phyloP scores from a whole-genome alignment of 2,329 filamentous ascomycete genomes.

The Herpotrichia juniperi region DNA sequence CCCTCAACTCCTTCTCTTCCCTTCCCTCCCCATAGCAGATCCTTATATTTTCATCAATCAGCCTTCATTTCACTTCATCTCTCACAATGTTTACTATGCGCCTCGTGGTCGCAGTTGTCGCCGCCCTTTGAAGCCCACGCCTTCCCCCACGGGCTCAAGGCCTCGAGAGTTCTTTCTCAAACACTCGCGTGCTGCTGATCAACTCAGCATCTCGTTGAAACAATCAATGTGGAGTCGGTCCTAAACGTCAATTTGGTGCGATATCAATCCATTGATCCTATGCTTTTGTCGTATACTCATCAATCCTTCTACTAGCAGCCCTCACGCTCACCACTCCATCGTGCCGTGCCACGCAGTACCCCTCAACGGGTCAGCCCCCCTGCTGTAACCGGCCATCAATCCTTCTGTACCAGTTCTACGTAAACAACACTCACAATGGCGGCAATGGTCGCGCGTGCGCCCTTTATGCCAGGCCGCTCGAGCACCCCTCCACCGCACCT shows the following conservation, averaged over 20 bases:
- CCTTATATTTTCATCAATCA: slow-evolving; percentile 14
- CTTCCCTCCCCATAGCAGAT: slow-evolving; percentile 19
- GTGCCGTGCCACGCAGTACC: slow-evolving; percentile 17
- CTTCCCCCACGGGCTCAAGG: slow-evolving; percentile 13
- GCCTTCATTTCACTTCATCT: neutral
- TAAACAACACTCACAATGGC: slow-evolving; percentile 42
- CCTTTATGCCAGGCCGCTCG: slow-evolving; percentile 42
- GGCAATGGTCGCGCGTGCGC: slow-evolving; percentile 48
- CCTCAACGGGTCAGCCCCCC: slow-evolving; percentile 14
- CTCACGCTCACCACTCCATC: slow-evolving; percentile 14
- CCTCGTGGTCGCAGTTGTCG: slow-evolving; percentile 22
- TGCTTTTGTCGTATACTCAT: slow-evolving; percentile 3
- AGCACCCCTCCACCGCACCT: slow-evolving; percentile 60
- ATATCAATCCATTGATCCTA: neutral
- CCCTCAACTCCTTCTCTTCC: slow-evolving; percentile 20
- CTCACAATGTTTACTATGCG: slow-evolving; percentile 21
- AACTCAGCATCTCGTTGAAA: slow-evolving; percentile 21
- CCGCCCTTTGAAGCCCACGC: slow-evolving; percentile 34
- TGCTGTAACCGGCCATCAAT: slow-evolving; percentile 4
- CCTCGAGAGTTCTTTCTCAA: slow-evolving; percentile 18
- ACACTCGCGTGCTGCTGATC: slow-evolving; percentile 30
- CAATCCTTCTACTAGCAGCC: slow-evolving; percentile 1
- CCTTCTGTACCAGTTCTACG: slow-evolving; percentile 9
- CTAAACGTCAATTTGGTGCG: slow-evolving; percentile 1
- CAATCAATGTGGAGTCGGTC: slow-evolving; percentile 3